phyloP scores from a whole-genome alignment of 2,329 filamentous ascomycete species.

The Cladosporium oxysporum region DNA sequence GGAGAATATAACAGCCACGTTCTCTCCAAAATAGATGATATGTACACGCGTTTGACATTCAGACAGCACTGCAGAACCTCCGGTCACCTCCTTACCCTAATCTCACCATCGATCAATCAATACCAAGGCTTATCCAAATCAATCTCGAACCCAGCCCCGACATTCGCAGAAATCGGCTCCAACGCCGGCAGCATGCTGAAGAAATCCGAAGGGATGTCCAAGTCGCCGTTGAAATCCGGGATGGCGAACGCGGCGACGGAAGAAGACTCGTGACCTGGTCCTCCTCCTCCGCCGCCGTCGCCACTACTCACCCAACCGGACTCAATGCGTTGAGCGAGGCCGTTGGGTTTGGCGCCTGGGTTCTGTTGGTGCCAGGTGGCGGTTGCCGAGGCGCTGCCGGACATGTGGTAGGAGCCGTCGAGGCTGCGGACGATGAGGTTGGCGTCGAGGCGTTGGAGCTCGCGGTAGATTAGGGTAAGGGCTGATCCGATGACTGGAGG shows the following conservation, averaged over 20 bases:
- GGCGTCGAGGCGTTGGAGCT: conserved; percentile 8
- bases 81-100: too few species aligned
- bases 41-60: not conserved
- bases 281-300: not conserved
- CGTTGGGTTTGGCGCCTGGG: not conserved
- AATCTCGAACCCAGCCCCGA: conserved; percentile 9
- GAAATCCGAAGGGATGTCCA: conserved; percentile 13
- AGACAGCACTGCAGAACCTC: not conserved
- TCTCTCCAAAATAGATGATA: not conserved
- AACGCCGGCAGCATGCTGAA: conserved; percentile 15
- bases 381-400: not conserved
- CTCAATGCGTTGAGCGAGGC: not conserved
- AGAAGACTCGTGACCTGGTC: not conserved
- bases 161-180: conserved; percentile 15
- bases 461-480: conserved; percentile 10
- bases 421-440: conserved; percentile 2
- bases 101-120: not conserved
- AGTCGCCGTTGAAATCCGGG: not conserved
- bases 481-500: conserved; percentile 11
- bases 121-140: conserved; percentile 19
- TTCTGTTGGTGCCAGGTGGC: not conserved
- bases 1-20: not conserved
- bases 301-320: not conserved
- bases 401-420: conserved; percentile 16
- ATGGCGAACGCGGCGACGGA: conserved; percentile 7